Evolutionary conservation across 192 early-diverging fungal species (phyloP).

Genomic region (Gaertneriomyces semiglobifer): DNA sequence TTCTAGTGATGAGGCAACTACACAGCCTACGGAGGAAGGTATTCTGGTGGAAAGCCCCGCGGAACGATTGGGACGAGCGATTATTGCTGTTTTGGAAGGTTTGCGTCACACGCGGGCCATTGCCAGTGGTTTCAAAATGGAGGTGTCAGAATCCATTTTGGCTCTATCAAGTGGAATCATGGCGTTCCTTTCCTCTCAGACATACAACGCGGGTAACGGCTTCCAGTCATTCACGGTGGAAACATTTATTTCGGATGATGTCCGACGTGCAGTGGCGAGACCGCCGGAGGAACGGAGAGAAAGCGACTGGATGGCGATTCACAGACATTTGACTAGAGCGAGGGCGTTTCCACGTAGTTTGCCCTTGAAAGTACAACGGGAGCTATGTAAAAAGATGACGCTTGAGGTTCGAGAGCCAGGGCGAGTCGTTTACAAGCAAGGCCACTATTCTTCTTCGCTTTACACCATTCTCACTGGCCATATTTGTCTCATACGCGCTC

Average conservation of each 20-base stretch:
- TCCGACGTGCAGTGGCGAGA: neutral
- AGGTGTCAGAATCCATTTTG: neutral
- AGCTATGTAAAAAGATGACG: neutral
- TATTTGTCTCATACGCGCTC: neutral
- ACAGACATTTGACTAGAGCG: slow-evolving; percentile 5
- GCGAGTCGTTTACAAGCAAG: slow-evolving; percentile 5
- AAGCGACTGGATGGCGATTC: neutral
- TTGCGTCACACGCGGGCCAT: slow-evolving; percentile 6
- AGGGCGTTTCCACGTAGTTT: neutral
- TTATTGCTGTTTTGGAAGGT: neutral
- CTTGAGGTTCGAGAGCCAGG: slow-evolving; percentile 1
- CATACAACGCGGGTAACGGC: neutral
- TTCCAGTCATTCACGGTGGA: slow-evolving; percentile 2
- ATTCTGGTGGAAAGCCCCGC: neutral
- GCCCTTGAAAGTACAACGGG: slow-evolving; percentile 1
- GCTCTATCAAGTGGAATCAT: neutral
- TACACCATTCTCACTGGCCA: neutral
- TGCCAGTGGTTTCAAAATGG: slow-evolving; percentile 7
- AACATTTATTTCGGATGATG: slow-evolving; percentile 8
- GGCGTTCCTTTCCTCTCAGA: neutral
- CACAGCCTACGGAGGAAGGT: neutral
- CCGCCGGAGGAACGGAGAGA: slow-evolving; percentile 3
- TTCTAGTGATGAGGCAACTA: too few relatives aligned
- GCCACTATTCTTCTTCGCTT: slow-evolving; percentile 7
- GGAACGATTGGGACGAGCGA: neutral